These are phyloP conservation scores for Murraya paniculata DNA, from an alignment of 345 rosid species.

Conservation along the genomic window DNA sequence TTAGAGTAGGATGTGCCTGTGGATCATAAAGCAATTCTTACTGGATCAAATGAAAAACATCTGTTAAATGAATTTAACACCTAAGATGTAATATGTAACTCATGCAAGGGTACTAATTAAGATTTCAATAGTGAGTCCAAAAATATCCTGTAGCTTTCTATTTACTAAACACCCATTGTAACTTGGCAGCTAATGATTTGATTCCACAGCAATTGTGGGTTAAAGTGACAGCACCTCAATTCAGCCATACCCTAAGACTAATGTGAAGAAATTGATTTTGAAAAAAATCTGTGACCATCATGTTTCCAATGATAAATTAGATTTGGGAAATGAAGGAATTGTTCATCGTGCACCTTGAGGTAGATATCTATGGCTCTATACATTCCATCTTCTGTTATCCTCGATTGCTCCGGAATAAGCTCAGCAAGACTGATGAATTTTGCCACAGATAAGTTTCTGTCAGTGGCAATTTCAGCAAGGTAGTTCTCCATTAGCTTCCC, in stretches of 20 bases:
- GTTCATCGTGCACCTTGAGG: constrained; percentile 62
- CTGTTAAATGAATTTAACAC: neutral
- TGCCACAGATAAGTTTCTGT: constrained; percentile 55
- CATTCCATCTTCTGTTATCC: constrained; percentile 84
- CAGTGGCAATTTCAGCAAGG: constrained; percentile 84
- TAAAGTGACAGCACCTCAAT: neutral
- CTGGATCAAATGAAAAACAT: neutral
- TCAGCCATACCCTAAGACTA: neutral
- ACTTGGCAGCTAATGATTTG: neutral
- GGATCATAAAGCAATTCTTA: neutral
- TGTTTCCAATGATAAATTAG: neutral
- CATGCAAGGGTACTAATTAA: neutral
- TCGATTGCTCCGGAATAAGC: constrained; percentile 75
- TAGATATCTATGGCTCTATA: constrained; percentile 87
- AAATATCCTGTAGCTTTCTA: neutral
- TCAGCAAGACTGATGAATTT: constrained; percentile 70
- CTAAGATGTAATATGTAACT: neutral
- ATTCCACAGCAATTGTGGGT: neutral
- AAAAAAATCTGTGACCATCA: neutral
- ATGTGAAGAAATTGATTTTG: neutral
- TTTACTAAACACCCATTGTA: neutral
- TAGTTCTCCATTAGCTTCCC: constrained; percentile 90
- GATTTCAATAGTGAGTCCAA: neutral
- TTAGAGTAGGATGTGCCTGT: constrained; percentile 83
- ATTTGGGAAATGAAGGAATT: neutral